Conservation (phyloP, 805 yeast genomes). For the Brettanomyces naardenensis region DNA sequence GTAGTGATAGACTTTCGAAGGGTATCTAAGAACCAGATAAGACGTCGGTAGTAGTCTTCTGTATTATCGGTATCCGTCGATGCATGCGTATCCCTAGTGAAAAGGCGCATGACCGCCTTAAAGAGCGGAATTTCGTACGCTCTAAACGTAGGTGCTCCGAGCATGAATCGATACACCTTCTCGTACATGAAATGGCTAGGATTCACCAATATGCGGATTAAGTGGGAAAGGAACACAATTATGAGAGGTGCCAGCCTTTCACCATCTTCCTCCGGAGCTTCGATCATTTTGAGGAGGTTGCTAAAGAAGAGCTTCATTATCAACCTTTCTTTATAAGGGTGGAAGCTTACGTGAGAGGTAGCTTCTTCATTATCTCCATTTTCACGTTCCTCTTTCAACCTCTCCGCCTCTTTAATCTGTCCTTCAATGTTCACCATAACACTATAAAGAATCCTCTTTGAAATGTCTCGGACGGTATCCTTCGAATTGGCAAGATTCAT, state of each 20-base stretch:
- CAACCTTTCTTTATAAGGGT: slow-evolving; percentile 45
- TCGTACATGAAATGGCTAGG: slow-evolving; percentile 77
- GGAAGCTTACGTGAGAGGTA: slow-evolving; percentile 4
- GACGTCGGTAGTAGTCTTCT: slow-evolving; percentile 45
- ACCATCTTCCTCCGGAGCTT: slow-evolving; percentile 11
- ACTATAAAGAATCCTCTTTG: slow-evolving; percentile 36
- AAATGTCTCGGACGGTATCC: slow-evolving; percentile 25
- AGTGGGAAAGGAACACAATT: slow-evolving; percentile 46
- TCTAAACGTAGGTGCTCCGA: slow-evolving; percentile 43
- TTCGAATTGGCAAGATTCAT: slow-evolving; percentile 34
- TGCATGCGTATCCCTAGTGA: slow-evolving; percentile 19
- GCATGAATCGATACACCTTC: slow-evolving; percentile 55
- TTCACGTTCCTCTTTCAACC: slow-evolving; percentile 12
- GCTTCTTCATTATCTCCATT: background rate
- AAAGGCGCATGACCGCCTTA: slow-evolving; percentile 27
- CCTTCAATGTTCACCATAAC: slow-evolving; percentile 34
- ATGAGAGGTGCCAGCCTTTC: slow-evolving; percentile 35
- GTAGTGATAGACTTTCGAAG: slow-evolving; percentile 40
- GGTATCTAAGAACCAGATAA: slow-evolving; percentile 56
- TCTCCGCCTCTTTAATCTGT: slow-evolving; percentile 23
- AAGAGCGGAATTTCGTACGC: slow-evolving; percentile 38
- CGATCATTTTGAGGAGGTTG: slow-evolving; percentile 33
- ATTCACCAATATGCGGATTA: slow-evolving; percentile 49
- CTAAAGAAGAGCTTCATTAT: slow-evolving; percentile 47
- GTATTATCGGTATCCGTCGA: slow-evolving; percentile 17